Evolutionary conservation across 176 grass and related monocot species (phyloP), one percentile per base, ranked within the genome.

Genomic region (maize (Zea mays)): DNA sequence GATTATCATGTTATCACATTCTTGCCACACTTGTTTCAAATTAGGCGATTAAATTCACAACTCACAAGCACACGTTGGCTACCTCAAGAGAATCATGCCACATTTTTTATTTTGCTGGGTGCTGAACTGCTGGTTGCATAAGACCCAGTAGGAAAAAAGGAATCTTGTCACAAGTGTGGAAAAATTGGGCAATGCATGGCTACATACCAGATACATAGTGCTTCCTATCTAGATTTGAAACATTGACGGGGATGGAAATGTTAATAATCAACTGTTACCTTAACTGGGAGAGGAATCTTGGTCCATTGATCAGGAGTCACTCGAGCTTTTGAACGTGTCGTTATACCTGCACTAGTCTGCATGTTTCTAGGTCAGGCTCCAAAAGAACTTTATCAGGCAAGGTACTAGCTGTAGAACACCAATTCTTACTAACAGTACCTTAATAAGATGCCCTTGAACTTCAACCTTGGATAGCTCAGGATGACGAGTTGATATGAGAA

Each of bases 381-480:
- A 55, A 47, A 21, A n/a, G 8, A 81, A 45, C 20, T 65, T 8
- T 56, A 78, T 73, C 48, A 69, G 45, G 56, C 57, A 79, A 84
- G 3, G 37, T 62, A 59, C 16, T 43, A 79, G 76, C 20, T 58
- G 58, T 11, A 71, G 65, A 62, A 44, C 45, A 84, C 45, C 42
- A 79, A 51, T 38, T 86, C 68, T 59, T 76, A 54, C 6, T 38
- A 40, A 33, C 62, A 40, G 62, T 89, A 98, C 96, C 96, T 98
- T 92, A 65, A 98, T 86, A 81, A 98, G 81, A 92, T 92, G 77
- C 34, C 96, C 96, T 76, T 94, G 81, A 49, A 98, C 89, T 93
- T 92, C 90, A 70, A 98, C 64, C 79, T 86, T 94, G 59, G 80
- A 86, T 75, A 98, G 71, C 70, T 94, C 92, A 10, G 69, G 77